Percentiles rank a stretch among this genome's conserved stretches.
phyloP scores from a whole-genome alignment of 2,329 filamentous ascomycete genomes.

The Pseudogymnoascus sp. region DNA sequence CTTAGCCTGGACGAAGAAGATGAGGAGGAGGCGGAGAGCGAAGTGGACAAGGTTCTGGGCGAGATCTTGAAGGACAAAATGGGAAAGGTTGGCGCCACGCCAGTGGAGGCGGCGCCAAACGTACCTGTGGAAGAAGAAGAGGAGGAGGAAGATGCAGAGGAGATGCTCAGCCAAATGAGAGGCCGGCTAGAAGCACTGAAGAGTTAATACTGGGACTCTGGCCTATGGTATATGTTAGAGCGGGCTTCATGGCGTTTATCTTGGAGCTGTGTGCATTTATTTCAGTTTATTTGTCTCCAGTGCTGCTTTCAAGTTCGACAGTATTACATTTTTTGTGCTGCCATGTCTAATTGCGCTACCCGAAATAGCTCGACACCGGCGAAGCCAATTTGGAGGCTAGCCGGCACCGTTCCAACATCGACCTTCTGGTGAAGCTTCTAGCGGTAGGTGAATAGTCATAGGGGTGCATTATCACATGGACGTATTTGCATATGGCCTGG shows the following conservation, averaged over 20 bases:
- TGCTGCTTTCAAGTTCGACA: not conserved
- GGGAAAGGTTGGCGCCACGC: slow-evolving; percentile 53
- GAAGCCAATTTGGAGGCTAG: not conserved
- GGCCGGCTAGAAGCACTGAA: slow-evolving; percentile 82
- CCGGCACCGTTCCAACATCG: not conserved
- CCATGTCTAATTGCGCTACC: not conserved
- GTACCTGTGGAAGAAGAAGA: slow-evolving; percentile 49
- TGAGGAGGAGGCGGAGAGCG: slow-evolving; percentile 66
- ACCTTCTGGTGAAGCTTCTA: not conserved
- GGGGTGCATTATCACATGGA: not conserved
- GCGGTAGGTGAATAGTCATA: not conserved
- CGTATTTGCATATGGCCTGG: not conserved
- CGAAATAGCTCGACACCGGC: not conserved
- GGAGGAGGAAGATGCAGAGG: slow-evolving; percentile 79
- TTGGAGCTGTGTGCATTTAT: not conserved
- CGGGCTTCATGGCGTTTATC: slow-evolving; percentile 1
- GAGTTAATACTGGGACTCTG: slow-evolving; percentile 49
- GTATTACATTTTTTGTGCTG: not conserved
- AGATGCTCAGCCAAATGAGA: slow-evolving; percentile 89
- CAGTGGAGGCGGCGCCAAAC: slow-evolving; percentile 43
- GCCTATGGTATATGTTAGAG: slow-evolving; percentile 5
- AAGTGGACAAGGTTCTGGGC: slow-evolving; percentile 87
- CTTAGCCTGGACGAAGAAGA: slow-evolving; percentile 64
- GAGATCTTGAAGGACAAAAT: slow-evolving; percentile 82
- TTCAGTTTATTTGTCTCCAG: not conserved